Conservation (phyloP, 129 eudicot genomes). For the Chrysanthemum makinoi region DNA sequence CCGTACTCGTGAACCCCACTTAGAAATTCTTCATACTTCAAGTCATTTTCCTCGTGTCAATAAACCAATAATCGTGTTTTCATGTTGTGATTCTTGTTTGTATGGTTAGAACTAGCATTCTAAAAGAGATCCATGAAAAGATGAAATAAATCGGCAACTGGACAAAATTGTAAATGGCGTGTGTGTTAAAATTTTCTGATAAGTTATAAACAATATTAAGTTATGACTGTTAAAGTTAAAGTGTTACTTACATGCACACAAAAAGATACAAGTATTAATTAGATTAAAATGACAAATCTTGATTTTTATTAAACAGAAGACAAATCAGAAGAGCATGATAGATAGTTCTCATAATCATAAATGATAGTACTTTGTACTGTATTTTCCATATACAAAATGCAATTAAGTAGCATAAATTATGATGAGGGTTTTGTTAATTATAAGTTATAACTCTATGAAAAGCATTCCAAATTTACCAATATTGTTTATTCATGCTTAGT, state of each 20-base stretch:
- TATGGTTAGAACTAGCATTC: neutral
- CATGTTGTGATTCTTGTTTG: neutral
- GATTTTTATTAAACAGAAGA: no score
- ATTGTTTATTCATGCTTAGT: no score
- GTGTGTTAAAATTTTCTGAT: neutral
- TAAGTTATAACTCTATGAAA: no score
- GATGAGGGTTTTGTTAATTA: no score
- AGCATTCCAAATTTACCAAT: no score
- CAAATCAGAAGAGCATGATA: no score
- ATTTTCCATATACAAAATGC: no score
- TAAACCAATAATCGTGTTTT: neutral
- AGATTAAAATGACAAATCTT: no score
- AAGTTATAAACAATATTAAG: no score
- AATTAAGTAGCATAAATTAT: no score
- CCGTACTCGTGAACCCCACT: conserved; percentile 19
- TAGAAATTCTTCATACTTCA: conserved; percentile 10
- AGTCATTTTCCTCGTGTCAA: neutral
- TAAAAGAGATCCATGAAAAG: neutral
- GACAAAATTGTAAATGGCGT: neutral
- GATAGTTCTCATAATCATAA: no score
- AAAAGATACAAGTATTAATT: neutral
- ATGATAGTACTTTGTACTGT: no score
- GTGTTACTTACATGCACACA: neutral
- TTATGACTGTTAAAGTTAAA: neutral
- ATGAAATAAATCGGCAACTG: neutral